phyloP scores from a whole-genome alignment of 2,329 filamentous ascomycete genomes.

The Bipolaris gigantea region DNA sequence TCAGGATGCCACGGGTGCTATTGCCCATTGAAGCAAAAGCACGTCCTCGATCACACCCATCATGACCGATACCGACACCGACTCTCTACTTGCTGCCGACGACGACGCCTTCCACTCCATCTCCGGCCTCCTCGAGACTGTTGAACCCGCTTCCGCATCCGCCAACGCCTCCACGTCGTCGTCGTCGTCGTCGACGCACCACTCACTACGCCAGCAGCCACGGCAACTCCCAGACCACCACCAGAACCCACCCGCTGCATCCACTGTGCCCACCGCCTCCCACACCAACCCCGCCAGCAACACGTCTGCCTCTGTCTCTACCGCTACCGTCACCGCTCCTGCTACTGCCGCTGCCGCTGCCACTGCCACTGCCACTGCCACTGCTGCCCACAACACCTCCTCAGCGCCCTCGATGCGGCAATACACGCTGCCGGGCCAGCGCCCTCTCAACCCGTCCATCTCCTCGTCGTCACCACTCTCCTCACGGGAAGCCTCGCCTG shows the following conservation, averaged over 20 bases:
- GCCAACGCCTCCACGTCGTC: background rate
- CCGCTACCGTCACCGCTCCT: constrained; percentile 13
- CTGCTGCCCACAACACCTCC: background rate
- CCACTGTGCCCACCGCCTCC: constrained; percentile 11
- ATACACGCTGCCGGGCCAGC: constrained; percentile 30
- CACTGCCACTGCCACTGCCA: constrained; percentile 15
- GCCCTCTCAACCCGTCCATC: constrained; percentile 36
- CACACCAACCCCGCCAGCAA: background rate
- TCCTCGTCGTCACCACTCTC: constrained; percentile 48
- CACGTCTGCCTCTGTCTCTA: background rate
- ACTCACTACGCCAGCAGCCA: background rate
- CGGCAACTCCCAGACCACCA: constrained; percentile 10
- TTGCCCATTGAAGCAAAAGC: constrained; percentile 25
- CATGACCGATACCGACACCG: constrained; percentile 19
- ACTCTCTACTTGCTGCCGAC: constrained; percentile 13
- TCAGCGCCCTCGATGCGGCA: constrained; percentile 24
- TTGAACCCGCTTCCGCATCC: constrained; percentile 34
- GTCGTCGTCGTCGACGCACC: background rate
- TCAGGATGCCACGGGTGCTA: constrained; percentile 39
- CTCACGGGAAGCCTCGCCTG: constrained; percentile 53
- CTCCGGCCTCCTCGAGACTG: constrained; percentile 42
- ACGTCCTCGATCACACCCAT: constrained; percentile 33
- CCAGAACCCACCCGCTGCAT: constrained; percentile 8
- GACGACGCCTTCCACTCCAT: constrained; percentile 43
- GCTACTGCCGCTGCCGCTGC: constrained; percentile 14